These are phyloP conservation scores for Candolleomyces efflorescens DNA, from an alignment of 768 basidiomycete genomes.

Conservation along the genomic window DNA sequence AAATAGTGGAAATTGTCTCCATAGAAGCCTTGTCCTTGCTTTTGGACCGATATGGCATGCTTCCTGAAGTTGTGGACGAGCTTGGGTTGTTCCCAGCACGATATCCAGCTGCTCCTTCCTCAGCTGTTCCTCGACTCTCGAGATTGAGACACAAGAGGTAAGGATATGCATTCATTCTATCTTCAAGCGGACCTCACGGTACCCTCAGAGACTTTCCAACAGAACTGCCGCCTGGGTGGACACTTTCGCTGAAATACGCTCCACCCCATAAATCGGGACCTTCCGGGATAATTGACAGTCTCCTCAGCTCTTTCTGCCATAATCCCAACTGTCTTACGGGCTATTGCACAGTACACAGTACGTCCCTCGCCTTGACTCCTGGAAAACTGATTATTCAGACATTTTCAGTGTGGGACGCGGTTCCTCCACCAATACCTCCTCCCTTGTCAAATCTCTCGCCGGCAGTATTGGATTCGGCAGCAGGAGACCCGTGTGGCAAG, in stretches of 20 bases:
- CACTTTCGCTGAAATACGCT: slow-evolving; percentile 5
- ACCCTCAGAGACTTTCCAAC: slow-evolving; percentile 25
- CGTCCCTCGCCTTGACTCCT: slow-evolving; percentile 9
- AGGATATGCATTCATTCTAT: not conserved
- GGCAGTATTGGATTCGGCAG: slow-evolving; percentile 12
- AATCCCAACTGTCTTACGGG: slow-evolving; percentile 47
- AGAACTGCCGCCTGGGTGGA: slow-evolving; percentile 19
- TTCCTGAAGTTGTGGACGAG: slow-evolving; percentile 43
- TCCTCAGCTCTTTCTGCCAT: slow-evolving; percentile 45
- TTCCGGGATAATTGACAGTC: slow-evolving; percentile 22
- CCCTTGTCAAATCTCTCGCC: slow-evolving; percentile 20
- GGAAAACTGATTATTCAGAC: not conserved
- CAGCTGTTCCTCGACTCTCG: slow-evolving; percentile 1
- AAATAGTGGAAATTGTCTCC: slow-evolving; percentile 45
- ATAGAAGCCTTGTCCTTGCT: slow-evolving; percentile 46
- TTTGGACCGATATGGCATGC: slow-evolving; percentile 30
- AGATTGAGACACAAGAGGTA: slow-evolving; percentile 8
- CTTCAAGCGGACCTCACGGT: not conserved
- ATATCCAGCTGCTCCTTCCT: not conserved
- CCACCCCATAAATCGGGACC: slow-evolving; percentile 7
- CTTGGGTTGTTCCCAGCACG: slow-evolving; percentile 38
- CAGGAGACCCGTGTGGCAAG: slow-evolving; percentile 23
- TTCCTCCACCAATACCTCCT: slow-evolving; percentile 21
- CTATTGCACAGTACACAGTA: slow-evolving; percentile 49
- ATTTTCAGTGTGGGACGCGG: slow-evolving; percentile 21